Evolutionary conservation across 768 basidiomycete species (phyloP).

Genomic region (Gyrodon lividus): DNA sequence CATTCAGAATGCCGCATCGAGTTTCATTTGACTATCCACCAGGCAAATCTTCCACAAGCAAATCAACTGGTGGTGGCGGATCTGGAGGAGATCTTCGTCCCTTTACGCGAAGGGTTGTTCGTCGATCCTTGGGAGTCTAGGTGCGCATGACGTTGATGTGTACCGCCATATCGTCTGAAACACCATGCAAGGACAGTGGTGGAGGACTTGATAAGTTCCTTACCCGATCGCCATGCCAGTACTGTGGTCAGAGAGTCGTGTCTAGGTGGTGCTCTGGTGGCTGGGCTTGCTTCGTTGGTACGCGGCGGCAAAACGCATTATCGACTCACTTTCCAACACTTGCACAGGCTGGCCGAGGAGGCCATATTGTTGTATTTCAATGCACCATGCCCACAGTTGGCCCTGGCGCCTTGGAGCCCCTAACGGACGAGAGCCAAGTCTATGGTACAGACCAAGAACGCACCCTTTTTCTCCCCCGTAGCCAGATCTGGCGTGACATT

Average conservation of each 20-base stretch:
- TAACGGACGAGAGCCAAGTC: conserved; percentile 58
- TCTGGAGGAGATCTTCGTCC: conserved; percentile 89
- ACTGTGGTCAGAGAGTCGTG: conserved; percentile 55
- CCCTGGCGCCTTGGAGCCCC: conserved; percentile 61
- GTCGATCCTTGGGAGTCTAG: conserved; percentile 70
- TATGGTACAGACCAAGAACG: conserved; percentile 88
- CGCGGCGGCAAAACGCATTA: conserved; percentile 34
- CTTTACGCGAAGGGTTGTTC: conserved; percentile 69
- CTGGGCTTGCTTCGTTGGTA: conserved; percentile 70
- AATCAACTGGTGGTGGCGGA: conserved; percentile 83
- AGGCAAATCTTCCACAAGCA: conserved; percentile 48
- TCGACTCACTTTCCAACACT: conserved; percentile 11
- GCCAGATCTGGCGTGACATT: conserved; percentile 73
- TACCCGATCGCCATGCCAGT: conserved; percentile 62
- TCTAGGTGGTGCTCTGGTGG: conserved; percentile 75
- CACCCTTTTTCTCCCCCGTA: conserved; percentile 75
- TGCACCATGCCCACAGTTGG: conserved; percentile 70
- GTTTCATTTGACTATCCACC: conserved; percentile 19
- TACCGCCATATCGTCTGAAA: conserved; percentile 5
- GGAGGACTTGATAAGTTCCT: conserved; percentile 59
- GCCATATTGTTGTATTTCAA: conserved; percentile 74
- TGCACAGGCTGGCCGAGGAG: conserved; percentile 62
- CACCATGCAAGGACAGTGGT: conserved; percentile 50
- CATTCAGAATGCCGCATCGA: conserved; percentile 4
- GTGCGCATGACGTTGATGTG: conserved; percentile 40